phyloP scores from a whole-genome alignment of 2,329 filamentous ascomycete genomes.

The Aspergillus ochraceoroseus region DNA sequence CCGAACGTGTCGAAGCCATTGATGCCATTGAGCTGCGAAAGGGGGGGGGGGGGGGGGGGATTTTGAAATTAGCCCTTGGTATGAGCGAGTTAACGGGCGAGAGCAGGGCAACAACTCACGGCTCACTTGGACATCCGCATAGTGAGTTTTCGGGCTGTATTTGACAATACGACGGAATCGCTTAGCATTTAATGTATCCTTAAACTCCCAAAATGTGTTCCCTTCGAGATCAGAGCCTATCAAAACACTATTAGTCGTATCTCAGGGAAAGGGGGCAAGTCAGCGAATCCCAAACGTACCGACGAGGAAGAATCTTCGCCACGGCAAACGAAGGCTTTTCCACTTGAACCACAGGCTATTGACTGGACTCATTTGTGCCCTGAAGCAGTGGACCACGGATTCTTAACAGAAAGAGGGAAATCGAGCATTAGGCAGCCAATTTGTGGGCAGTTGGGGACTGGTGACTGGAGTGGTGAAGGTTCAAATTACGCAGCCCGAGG shows the following conservation, averaged over 20 bases:
- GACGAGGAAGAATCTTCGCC: constrained; percentile 56
- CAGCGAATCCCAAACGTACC: constrained; percentile 39
- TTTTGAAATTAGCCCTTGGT: too few species aligned
- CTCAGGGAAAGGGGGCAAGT: neutral
- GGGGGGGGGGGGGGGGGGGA: too few species aligned
- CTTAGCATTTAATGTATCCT: constrained; percentile 51
- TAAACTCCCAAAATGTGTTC: constrained; percentile 65
- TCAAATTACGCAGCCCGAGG: too few species aligned
- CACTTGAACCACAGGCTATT: constrained; percentile 57
- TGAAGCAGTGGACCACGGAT: constrained; percentile 1
- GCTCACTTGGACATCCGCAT: constrained; percentile 56
- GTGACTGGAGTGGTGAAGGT: neutral
- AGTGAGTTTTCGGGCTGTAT: constrained; percentile 50
- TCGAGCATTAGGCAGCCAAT: constrained; percentile 1
- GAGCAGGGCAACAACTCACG: constrained; percentile 40
- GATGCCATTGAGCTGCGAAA: constrained; percentile 58
- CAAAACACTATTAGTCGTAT: constrained; percentile 1
- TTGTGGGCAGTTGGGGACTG: neutral
- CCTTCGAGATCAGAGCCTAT: constrained; percentile 57
- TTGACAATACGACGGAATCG: constrained; percentile 57
- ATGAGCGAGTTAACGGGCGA: neutral
- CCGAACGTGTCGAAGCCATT: constrained; percentile 62
- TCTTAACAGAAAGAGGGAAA: constrained; percentile 5
- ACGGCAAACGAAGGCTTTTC: constrained; percentile 59
- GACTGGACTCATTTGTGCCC: constrained; percentile 35